Percentiles rank a stretch among this genome's conserved stretches.
Evolutionary conservation across 2,329 filamentous ascomycete species (phyloP).

Genomic region (Trichocomaceae sp.): DNA sequence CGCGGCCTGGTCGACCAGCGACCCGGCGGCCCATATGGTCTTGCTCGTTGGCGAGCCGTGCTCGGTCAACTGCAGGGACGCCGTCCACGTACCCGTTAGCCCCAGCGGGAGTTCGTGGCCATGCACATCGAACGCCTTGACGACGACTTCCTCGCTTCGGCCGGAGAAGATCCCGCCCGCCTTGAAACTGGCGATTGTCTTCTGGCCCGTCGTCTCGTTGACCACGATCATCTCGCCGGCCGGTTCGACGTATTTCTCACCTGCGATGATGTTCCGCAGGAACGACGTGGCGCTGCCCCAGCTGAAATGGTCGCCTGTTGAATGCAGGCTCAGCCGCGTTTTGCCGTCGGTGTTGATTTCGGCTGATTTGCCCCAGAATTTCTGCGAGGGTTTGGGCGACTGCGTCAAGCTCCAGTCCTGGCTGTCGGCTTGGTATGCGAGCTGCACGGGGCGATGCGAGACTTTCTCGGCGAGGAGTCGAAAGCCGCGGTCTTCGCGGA

Average conservation of each 20-base stretch:
- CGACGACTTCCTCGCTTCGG: slow-evolving; percentile 78
- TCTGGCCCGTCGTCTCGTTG: slow-evolving; percentile 77
- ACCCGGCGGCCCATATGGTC: slow-evolving; percentile 71
- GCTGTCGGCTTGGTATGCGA: slow-evolving; percentile 89
- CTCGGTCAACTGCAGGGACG: slow-evolving; percentile 59
- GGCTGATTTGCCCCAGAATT: slow-evolving; percentile 97
- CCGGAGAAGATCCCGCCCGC: slow-evolving; percentile 96
- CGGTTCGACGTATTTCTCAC: slow-evolving; percentile 96
- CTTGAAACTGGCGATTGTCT: slow-evolving; percentile 84
- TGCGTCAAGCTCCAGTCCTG: slow-evolving; percentile 80
- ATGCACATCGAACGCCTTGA: slow-evolving; percentile 63
- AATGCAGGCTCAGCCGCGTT: slow-evolving; percentile 68
- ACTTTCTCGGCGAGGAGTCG: slow-evolving; percentile 94
- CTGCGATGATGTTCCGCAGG: slow-evolving; percentile 90
- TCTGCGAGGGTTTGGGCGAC: slow-evolving; percentile 80
- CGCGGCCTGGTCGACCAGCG: slow-evolving; percentile 69
- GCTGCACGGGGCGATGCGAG: slow-evolving; percentile 80
- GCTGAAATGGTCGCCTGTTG: slow-evolving; percentile 72
- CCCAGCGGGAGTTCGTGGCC: slow-evolving; percentile 61
- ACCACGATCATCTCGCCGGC: slow-evolving; percentile 80
- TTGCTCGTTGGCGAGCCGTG: slow-evolving; percentile 56
- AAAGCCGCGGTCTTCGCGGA: slow-evolving; percentile 80
- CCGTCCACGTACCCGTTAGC: slow-evolving; percentile 79
- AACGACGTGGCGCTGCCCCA: slow-evolving; percentile 88
- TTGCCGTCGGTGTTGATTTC: slow-evolving; percentile 91